Conservation (phyloP, 1,284 basidiomycete genomes). For the Ceratobasidium theobromae region DNA sequence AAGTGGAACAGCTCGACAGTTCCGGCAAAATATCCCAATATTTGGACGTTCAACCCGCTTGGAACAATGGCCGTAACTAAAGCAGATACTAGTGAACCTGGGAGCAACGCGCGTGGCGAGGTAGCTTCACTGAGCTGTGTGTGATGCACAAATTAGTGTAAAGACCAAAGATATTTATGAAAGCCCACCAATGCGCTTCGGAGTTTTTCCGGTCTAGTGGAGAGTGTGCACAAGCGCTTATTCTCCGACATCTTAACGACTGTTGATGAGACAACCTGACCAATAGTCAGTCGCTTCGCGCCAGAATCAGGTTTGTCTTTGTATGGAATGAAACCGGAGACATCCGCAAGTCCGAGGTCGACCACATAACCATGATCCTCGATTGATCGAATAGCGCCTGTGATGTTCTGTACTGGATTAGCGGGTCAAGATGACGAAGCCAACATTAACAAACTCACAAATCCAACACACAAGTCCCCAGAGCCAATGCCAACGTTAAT, state of each 20-base stretch:
- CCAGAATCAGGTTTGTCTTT: conserved; percentile 48
- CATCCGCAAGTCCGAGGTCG: conserved; percentile 74
- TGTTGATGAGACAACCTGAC: conserved; percentile 64
- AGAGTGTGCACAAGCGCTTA: conserved; percentile 67
- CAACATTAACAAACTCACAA: conserved; percentile 52
- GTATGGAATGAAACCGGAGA: conserved; percentile 79
- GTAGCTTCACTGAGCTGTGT: conserved; percentile 71
- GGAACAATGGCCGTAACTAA: conserved; percentile 81
- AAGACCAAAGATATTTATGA: neutral
- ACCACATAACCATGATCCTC: conserved; percentile 97
- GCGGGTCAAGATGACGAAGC: neutral
- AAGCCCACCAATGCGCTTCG: conserved; percentile 55
- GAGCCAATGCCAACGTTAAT: conserved; percentile 84
- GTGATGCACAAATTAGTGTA: conserved; percentile 2
- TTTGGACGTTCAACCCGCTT: conserved; percentile 83
- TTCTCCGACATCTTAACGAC: conserved; percentile 68
- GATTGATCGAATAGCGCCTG: conserved; percentile 76
- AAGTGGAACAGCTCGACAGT: conserved; percentile 87
- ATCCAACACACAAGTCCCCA: conserved; percentile 75
- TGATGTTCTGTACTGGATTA: conserved; percentile 44
- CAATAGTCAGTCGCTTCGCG: conserved; percentile 58
- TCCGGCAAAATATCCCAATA: conserved; percentile 92
- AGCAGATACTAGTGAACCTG: conserved; percentile 82
- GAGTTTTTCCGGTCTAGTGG: conserved; percentile 52
- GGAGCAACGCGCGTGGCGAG: conserved; percentile 79